Evolutionary conservation across 2,329 filamentous ascomycete species (phyloP), one percentile per base, ranked within the genome.

Genomic region (Ascochyta rabiei): DNA sequence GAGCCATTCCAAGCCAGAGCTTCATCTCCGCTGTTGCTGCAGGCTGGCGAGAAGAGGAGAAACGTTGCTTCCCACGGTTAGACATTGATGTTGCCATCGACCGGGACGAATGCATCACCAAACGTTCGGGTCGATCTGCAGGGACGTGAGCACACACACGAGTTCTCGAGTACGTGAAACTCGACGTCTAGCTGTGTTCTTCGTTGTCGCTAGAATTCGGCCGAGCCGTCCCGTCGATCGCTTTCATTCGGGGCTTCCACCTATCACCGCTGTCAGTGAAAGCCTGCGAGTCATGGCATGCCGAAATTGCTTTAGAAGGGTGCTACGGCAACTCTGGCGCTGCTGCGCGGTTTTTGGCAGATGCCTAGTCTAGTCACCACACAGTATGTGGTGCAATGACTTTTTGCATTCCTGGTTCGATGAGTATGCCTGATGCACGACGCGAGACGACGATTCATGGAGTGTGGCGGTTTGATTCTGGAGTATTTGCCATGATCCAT

Each of bases 71-170:
- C 34, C 19, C 38, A 21, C n/a, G 44, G 35, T 31, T 49, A 53
- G 44, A 15, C 31, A 30, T 19, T 31, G 24, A 49, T 59, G 48
- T 44, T 48, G 53, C 52, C 44, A 56, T 59, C 21, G 48, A 44
- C 56, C 31, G 45, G 52, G 52, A 46, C 50, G 26, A 34, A 30
- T 16, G 34, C 53, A 50, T 39, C 48, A 47, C 43, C 24, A 19
- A 45, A 41, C 30, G 18, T 41, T 16, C 15, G 45, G 35, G 6
- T 23, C 34, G 16, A 13, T 16, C 10, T 41, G 40, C 23, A 34
- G 41, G 21, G 28, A 40, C 1, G 21, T 33, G 15, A 24, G 37
- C 37, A 34, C 16, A 31, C 35, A n/a, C 44, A 31, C 30, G 12
- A 33, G 12, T 2, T 15, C n/a, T 9, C 10, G 24, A 21, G 24